Evolutionary conservation across 441 rosid species (phyloP), one percentile per base, ranked within the genome.

Genomic region (Croton laevigatus): DNA sequence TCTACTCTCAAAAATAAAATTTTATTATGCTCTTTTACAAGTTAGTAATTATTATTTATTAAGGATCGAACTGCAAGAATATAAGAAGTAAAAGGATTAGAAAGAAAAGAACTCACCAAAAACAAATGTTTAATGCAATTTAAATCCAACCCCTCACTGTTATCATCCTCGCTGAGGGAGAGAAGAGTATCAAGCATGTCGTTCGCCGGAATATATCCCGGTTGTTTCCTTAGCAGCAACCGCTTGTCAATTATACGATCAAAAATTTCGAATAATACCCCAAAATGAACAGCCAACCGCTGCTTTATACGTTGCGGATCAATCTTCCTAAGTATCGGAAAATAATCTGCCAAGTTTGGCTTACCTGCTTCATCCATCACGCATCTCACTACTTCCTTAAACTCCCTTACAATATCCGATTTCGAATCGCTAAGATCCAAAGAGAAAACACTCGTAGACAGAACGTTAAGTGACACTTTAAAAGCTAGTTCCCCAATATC

Each of bases 151-250:
- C 44, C 73, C 14, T 57, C 60, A 0, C 3, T 16, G 17, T 62
- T 58, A 6, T 0, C n/a, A n/a, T n/a, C n/a, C 3, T 81, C 79
- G 23, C 3, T 10, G 22, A 78, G 62, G 51, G 60, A 40, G 5
- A 81, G 70, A 32, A 81, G 81, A 36, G 64, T 45, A 22, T 81
- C 81, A 6, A 78, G 57, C 40, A 81, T 8, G 66, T 81, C 84
- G 27, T 65, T 34, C 0, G 23, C 0, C 1, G 77, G 12, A 20
- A 51, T 34, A 20, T 69, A 71, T 14, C 48, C 51, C 22, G 58
- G 32, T 52, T 19, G 2, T 19, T 75, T 65, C 10, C 75, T 66
- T 44, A 13, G 8, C n/a, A n/a, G 17, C 52, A 73, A 23, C 19
- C 72, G 36, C 27, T 65, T 45, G 12, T 44, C 27, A 11, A 78